phyloP scores from a whole-genome alignment of 495 filamentous ascomycete genomes.

The Hypoxylon cercidicola region DNA sequence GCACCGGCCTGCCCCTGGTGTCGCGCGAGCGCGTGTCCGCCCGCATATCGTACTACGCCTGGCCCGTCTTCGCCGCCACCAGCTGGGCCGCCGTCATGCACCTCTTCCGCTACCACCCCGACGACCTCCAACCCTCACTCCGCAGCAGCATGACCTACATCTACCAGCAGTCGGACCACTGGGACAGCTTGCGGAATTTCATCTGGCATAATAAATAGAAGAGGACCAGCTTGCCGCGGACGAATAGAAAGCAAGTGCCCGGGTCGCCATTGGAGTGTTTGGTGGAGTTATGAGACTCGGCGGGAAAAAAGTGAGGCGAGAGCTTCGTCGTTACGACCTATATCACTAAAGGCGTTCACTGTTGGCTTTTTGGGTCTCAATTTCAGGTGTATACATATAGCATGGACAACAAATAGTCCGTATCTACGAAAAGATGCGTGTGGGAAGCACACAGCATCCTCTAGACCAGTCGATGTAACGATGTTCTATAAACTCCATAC shows the following conservation, averaged over 20 bases:
- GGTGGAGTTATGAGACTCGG: background rate
- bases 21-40: conserved; percentile 52
- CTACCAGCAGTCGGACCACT: conserved; percentile 84
- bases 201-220: conserved; percentile 84
- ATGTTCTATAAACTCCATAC: background rate
- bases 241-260: no score
- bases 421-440: background rate
- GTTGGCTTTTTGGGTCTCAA: conserved; percentile 1
- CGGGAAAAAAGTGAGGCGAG: background rate
- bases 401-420: conserved; percentile 5
- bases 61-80: conserved; percentile 88
- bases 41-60: conserved; percentile 73
- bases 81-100: conserved; percentile 97
- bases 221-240: background rate
- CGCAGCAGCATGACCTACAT: conserved; percentile 98
- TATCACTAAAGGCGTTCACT: conserved; percentile 27
- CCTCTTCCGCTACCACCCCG: conserved; percentile 90
- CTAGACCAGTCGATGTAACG: background rate
- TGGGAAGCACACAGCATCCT: background rate
- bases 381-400: conserved; percentile 2
- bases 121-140: conserved; percentile 87
- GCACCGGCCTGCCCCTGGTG: conserved; percentile 54
- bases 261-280: no score
- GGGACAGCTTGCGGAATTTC: conserved; percentile 83
- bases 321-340: conserved; percentile 3